These are phyloP conservation scores for Acorus gramineus DNA, from an alignment of 106 monocot genomes.

Conservation along the genomic window DNA sequence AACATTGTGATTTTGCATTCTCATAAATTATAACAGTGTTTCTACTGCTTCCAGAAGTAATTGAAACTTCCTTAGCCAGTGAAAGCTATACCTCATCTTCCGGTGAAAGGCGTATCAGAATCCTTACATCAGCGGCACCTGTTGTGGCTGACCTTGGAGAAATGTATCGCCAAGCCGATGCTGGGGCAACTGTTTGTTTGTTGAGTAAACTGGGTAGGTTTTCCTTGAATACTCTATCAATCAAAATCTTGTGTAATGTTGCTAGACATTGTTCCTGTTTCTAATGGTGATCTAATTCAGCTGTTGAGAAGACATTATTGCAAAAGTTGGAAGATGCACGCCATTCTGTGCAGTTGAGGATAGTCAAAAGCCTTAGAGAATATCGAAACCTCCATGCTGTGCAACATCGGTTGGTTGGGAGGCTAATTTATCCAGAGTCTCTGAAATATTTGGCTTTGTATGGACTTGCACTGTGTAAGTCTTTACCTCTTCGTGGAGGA, in stretches of 20 bases:
- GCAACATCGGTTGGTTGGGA: conserved; percentile 74
- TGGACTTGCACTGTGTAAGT: conserved; percentile 66
- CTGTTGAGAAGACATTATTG: conserved; percentile 72
- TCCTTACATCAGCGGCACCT: conserved; percentile 87
- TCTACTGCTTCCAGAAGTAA: not conserved
- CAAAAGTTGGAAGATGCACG: conserved; percentile 86
- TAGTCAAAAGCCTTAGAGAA: conserved; percentile 88
- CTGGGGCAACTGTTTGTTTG: conserved; percentile 68
- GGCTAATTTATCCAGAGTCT: conserved; percentile 86
- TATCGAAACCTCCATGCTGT: conserved; percentile 82
- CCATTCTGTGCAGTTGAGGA: conserved; percentile 61
- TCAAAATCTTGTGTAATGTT: not conserved
- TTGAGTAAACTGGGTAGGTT: conserved; percentile 70
- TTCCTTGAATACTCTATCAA: not conserved
- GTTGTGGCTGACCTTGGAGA: conserved; percentile 87
- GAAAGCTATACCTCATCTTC: conserved; percentile 88
- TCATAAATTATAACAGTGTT: too few relatives aligned
- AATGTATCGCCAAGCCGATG: conserved; percentile 94
- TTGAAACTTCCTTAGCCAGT: conserved; percentile 33
- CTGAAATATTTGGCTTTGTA: conserved; percentile 70
- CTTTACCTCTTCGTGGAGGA: conserved; percentile 82
- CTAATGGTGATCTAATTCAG: conserved; percentile 21
- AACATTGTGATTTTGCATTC: too few relatives aligned
- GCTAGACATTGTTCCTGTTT: not conserved
- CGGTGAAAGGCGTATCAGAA: conserved; percentile 92